Evolutionary conservation across 164 flowering plant species (phyloP), one percentile per base, ranked within the genome.

Genomic region (Umbilicus rupestris): DNA sequence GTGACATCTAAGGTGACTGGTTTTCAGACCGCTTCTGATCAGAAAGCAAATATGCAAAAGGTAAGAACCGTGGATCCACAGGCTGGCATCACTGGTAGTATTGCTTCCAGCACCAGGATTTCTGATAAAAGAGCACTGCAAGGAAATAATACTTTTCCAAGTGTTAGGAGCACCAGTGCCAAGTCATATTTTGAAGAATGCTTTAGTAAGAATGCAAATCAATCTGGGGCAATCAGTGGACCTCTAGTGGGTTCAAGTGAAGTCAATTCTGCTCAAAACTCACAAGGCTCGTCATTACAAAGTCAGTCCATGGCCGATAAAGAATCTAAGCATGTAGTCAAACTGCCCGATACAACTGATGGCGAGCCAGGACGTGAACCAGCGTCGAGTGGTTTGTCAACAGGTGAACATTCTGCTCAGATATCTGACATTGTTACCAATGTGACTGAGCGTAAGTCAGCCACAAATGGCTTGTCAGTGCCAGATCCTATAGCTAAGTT

Each of bases 21-120:
- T 65, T 73, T 64, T 70, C 83, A 76, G 69, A 47, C 75, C 57
- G 64, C 84, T 69, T 50, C 80, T 46, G 92, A 75, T 39, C 86
- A 79, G 66, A 84, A 78, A 65, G 66, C 59, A 52, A 52, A 26
- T 52, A 11, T 14, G 31, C 59, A 24, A 3, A 52, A 52, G 59
- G 59, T 26, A 26, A n/a, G 31, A 11, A 28, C 5, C 1, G 59
- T 24, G 28, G 7, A 52, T 71, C 66, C 69, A 64, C 73, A 69
- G 19, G 58, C 44, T 64, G 76, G 71, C 71, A 39, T 37, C 66
- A 49, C 44, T 7, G 73, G 63, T 10, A 63, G 35, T 49, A 65
- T 70, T 31, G 66, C 66, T 57, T 41, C 75, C 72, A 80, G 69
- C 59, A 12, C 58, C 37, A 77, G 72, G 58, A 50, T 63, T 15